Evolutionary conservation across 441 rosid genomes (phyloP), one percentile per base, ranked within the genome.

Genomic region (Gossypium gossypioides): DNA sequence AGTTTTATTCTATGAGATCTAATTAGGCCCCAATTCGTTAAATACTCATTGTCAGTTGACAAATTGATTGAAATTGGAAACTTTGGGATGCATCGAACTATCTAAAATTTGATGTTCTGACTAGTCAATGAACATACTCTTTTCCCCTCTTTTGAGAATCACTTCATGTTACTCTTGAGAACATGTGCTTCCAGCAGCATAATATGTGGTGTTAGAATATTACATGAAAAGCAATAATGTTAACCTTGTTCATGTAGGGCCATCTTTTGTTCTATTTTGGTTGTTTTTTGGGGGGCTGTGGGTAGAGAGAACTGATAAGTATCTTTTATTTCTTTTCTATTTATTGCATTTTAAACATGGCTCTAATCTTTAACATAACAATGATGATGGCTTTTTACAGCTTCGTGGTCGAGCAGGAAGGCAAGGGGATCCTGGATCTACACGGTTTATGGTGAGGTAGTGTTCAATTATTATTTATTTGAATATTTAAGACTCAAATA

Each of bases 381-480:
- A 44, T 72, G 64, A 52, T 54, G 32, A 21, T 69, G 61, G 68
- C 71, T 61, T 67, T 67, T 57, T 44, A 69, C 75, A 94, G 98
- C 98, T 94, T 79, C 96, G 98, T 68, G 98, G 98, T 61, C 83
- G 98, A 88, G 96, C 98, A 73, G 98, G 97, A 83, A 88, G 98
- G 84, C 97, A 94, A 80, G 98, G 98, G 44, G 98, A 94, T 87
- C 98, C 91, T 77, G 97, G 97, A 78, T 94, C 98, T 61, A 91
- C 98, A 9, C 87, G 96, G 72, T 94, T 94, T 85, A 91, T 94
- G 97, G 93, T 91, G 76, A 91, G 98, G 98, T 94, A 90, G 71
- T 75, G 48, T 48, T 54, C 68, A 61, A 55, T 64, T 12, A 64
- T 71, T 69, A 69, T 78, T 50, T 77, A 69, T 74, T 50, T 73